Conservation (phyloP, 441 rosid species). For the Erodium texanum region DNA sequence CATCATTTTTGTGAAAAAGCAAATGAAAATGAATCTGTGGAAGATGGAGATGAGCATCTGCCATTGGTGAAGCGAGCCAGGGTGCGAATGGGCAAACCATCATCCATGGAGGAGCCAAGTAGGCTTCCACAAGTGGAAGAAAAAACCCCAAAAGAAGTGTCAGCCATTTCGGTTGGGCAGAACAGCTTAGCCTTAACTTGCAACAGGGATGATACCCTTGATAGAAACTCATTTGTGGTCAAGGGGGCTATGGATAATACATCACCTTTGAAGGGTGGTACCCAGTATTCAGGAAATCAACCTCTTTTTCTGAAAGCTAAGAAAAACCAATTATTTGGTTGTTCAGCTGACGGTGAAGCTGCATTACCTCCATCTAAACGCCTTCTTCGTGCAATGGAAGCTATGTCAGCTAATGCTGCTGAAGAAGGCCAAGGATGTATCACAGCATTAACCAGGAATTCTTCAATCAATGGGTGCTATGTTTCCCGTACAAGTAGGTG, state of each 20-base stretch:
- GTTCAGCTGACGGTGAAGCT: conserved; percentile 56
- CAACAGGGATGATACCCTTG: conserved; percentile 24
- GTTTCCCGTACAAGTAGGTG: conserved; percentile 20
- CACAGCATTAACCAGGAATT: conserved; percentile 26
- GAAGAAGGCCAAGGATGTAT: conserved; percentile 33
- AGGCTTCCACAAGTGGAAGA: conserved; percentile 33
- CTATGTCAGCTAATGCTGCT: conserved; percentile 63
- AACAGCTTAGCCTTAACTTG: conserved; percentile 30
- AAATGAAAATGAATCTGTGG: conserved; percentile 39
- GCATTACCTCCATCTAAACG: conserved; percentile 74
- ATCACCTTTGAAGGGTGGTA: conserved; percentile 29
- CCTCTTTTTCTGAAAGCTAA: conserved; percentile 25
- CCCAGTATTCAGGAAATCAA: conserved; percentile 30
- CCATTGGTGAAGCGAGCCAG: conserved; percentile 92
- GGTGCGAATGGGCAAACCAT: conserved; percentile 75
- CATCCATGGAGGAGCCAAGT: conserved; percentile 27
- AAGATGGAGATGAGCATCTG: conserved; percentile 89
- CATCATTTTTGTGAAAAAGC: conserved; percentile 31
- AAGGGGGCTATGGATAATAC: conserved; percentile 29
- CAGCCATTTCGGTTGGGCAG: conserved; percentile 25
- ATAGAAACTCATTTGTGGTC: conserved; percentile 19
- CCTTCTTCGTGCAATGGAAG: conserved; percentile 71
- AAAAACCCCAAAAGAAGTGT: conserved; percentile 28
- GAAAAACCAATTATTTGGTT: conserved; percentile 37
- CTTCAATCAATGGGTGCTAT: conserved; percentile 22